A percentile compares a stretch with the other conserved stretches of the same genome.
Conservation (phyloP, 441 rosid genomes). For the Adansonia madagascariensis region DNA sequence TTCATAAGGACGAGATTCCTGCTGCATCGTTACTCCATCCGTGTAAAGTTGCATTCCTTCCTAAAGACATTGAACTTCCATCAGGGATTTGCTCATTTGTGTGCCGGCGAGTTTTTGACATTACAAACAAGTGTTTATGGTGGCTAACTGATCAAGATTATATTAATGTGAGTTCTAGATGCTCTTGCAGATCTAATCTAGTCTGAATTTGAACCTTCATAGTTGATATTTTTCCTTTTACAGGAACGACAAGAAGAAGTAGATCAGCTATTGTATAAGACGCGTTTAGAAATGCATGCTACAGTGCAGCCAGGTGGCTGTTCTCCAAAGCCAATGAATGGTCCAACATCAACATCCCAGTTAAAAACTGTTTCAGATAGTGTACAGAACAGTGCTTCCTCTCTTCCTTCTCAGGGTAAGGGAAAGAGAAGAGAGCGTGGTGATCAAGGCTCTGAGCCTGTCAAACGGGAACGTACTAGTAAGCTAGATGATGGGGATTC, state of each 20-base stretch:
- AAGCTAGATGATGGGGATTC: slow-evolving; percentile 72
- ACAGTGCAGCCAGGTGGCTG: slow-evolving; percentile 77
- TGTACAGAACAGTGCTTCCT: slow-evolving; percentile 55
- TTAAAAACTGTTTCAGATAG: slow-evolving; percentile 62
- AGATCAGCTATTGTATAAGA: slow-evolving; percentile 67
- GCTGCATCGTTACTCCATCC: slow-evolving; percentile 85
- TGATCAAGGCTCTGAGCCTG: slow-evolving; percentile 76
- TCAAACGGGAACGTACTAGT: slow-evolving; percentile 71
- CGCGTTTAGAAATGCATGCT: slow-evolving; percentile 77
- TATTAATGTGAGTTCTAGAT: slow-evolving; percentile 61
- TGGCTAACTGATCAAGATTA: slow-evolving; percentile 94
- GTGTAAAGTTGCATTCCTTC: slow-evolving; percentile 86
- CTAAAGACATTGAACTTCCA: slow-evolving; percentile 74
- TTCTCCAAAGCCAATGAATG: slow-evolving; percentile 78
- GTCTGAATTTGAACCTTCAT: slow-evolving; percentile 6
- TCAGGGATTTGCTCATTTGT: slow-evolving; percentile 78
- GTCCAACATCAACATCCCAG: slow-evolving; percentile 74
- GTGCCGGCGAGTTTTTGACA: slow-evolving; percentile 62
- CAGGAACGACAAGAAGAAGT: slow-evolving; percentile 87
- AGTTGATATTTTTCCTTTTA: slow-evolving; percentile 18
- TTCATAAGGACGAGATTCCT: slow-evolving; percentile 63
- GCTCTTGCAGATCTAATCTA: slow-evolving; percentile 2
- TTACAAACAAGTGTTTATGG: slow-evolving; percentile 70
- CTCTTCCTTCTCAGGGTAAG: slow-evolving; percentile 69
- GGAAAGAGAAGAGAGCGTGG: slow-evolving; percentile 92